Base-by-base conservation (phyloP, 139 green algal species). In the Coelastrella sp. region DNA sequence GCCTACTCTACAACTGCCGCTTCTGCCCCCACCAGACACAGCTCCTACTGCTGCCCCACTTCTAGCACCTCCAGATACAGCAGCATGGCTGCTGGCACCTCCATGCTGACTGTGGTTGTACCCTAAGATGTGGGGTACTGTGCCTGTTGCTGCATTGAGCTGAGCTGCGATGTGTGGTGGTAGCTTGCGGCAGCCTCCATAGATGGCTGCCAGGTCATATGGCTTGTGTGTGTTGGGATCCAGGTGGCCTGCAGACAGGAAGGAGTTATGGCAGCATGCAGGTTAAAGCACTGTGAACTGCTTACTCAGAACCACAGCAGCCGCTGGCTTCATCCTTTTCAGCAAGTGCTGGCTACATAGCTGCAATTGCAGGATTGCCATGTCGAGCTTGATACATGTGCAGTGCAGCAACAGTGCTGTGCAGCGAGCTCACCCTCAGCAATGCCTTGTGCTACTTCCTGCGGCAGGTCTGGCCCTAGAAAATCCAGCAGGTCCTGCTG, bases 391-490 rank as follows among this genome's bases (percentile, higher is more conserved):
- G 32, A 47, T 47, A 47, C 32, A 47, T 47, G 32, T 47, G 32
- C 32, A 47, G 32, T 47, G 32, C 32, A 47, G 32, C 32, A 74
- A 32, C 80, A 47, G 54, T 11, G 20, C 20, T 7, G 0, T 73
- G 54, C 80, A 71, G 19, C 5, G 0, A 6, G 59, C 80, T 13
- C 86, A 95, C 96, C 97, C 56, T 88, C 80, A 4, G 97, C 97
- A 23, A 99, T 94, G 23, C 85, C 89, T 3, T 81, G 80, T 5
- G 96, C 97, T 5, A 97, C 11, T 0, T 94, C 84, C 3, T 92
- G 78, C 3, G 90, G 74, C 85, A 98, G 89, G 19, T 91, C 61
- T 8, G 96, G 95, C 7, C 97, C 97, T 86, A 99, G 90, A 83
- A 99, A 99, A 61, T 92, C 88, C 76, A 96, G 86, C 58, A 91